Evolutionary conservation across 2,329 filamentous ascomycete species (phyloP).

Genomic region (Xylaria sp.): DNA sequence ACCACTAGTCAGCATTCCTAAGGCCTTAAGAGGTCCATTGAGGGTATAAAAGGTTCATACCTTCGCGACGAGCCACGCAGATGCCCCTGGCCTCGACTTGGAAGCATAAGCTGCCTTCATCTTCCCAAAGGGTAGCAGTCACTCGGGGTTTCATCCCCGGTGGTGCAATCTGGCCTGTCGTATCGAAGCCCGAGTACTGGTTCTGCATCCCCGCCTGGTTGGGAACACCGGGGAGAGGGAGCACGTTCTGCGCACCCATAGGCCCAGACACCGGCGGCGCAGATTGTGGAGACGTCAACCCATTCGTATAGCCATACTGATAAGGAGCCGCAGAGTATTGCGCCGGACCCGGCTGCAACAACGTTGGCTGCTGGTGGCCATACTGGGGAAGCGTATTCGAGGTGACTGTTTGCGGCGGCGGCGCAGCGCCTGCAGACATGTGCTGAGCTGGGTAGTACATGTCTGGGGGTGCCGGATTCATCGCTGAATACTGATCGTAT

Average conservation of each 20-base stretch:
- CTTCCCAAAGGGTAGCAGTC: constrained; percentile 96
- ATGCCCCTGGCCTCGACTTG: constrained; percentile 96
- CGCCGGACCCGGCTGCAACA: constrained; percentile 71
- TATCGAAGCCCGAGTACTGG: constrained; percentile 69
- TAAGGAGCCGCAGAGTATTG: constrained; percentile 70
- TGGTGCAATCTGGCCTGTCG: constrained; percentile 88
- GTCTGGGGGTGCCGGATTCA: constrained; percentile 83
- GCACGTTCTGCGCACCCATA: constrained; percentile 67
- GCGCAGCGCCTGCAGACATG: constrained; percentile 76
- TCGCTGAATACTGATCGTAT: constrained; percentile 57
- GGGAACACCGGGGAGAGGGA: constrained; percentile 67
- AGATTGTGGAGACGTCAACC: constrained; percentile 77
- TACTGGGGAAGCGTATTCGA: constrained; percentile 77
- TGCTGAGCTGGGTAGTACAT: constrained; percentile 82
- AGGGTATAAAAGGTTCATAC: constrained; percentile 50
- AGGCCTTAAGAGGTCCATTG: not conserved
- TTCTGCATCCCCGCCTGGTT: constrained; percentile 56
- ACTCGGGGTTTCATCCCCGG: constrained; percentile 95
- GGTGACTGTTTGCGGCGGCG: constrained; percentile 75
- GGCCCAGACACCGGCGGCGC: constrained; percentile 69
- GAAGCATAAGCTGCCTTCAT: constrained; percentile 96
- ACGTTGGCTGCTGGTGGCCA: constrained; percentile 74
- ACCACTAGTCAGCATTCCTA: constrained; percentile 20
- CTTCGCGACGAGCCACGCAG: constrained; percentile 91
- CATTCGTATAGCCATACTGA: constrained; percentile 76